phyloP scores from a whole-genome alignment of 306 rosid species.

The barrel medic (Medicago truncatula) region DNA sequence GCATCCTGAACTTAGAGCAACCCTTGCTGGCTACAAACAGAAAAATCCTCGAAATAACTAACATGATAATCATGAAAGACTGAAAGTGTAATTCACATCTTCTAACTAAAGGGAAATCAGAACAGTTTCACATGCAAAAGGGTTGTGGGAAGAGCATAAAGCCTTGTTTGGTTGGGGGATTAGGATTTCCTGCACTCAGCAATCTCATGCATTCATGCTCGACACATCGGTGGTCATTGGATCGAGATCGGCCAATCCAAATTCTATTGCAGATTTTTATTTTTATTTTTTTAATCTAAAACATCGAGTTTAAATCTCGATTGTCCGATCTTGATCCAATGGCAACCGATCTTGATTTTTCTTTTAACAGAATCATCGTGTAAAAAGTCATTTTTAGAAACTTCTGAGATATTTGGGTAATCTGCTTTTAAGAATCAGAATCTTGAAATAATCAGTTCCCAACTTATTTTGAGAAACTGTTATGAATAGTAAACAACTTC shows the following conservation, averaged over 20 bases:
- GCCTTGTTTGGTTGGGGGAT: no score
- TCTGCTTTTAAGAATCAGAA: not conserved
- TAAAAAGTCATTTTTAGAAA: not conserved
- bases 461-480: not conserved
- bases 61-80: constrained; percentile 29
- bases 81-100: not conserved
- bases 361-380: not conserved
- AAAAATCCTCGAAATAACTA: constrained; percentile 33
- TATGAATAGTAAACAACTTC: not conserved
- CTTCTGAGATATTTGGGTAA: not conserved
- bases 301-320: no score
- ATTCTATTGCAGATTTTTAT: not conserved
- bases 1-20: constrained; percentile 80
- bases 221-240: not conserved
- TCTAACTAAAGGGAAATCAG: not conserved
- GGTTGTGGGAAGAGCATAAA: not conserved
- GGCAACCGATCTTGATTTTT: not conserved
- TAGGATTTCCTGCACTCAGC: not conserved
- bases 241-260: no score
- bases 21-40: constrained; percentile 79
- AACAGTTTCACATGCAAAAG: constrained; percentile 3
- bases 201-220: not conserved
- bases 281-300: no score
- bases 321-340: not conserved
- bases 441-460: not conserved